Conservation (phyloP, 2,329 filamentous ascomycete species). For the Malbranchea zuffiana region DNA sequence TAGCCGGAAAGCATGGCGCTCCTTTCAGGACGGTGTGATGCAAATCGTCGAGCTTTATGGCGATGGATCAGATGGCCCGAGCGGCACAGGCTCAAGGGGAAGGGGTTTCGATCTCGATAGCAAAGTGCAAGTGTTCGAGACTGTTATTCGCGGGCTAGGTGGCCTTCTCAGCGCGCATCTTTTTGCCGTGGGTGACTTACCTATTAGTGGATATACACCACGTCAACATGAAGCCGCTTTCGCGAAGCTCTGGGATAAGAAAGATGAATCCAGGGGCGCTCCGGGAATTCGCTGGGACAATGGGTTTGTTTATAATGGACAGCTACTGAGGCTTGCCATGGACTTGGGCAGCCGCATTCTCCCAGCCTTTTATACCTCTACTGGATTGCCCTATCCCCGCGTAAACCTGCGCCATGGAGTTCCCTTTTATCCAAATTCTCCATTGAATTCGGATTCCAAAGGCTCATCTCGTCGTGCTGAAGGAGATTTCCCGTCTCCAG, state of each 20-base stretch:
- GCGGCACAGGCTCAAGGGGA: slow-evolving; percentile 59
- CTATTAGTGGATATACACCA: slow-evolving; percentile 67
- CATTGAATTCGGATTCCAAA: slow-evolving; percentile 46
- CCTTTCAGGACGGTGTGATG: slow-evolving; percentile 72
- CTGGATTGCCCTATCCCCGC: slow-evolving; percentile 85
- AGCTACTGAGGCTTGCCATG: slow-evolving; percentile 76
- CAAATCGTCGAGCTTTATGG: slow-evolving; percentile 74
- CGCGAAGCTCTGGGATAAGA: slow-evolving; percentile 34
- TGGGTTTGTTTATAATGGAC: slow-evolving; percentile 74
- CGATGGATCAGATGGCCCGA: slow-evolving; percentile 60
- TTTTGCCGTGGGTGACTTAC: slow-evolving; percentile 82
- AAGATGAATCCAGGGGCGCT: slow-evolving; percentile 13
- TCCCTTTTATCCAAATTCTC: slow-evolving; percentile 83
- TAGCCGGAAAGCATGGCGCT: slow-evolving; percentile 51
- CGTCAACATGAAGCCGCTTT: slow-evolving; percentile 26
- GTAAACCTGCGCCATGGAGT: slow-evolving; percentile 87
- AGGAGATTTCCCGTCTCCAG: slow-evolving; percentile 34
- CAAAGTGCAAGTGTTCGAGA: slow-evolving; percentile 98
- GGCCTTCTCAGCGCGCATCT: slow-evolving; percentile 86
- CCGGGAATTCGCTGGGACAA: slow-evolving; percentile 58
- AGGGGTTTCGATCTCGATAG: slow-evolving; percentile 89
- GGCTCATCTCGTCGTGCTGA: slow-evolving; percentile 14
- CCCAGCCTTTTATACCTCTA: slow-evolving; percentile 83
- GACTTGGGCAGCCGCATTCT: slow-evolving; percentile 76
- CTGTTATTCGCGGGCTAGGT: slow-evolving; percentile 74